Evolutionary conservation across 768 basidiomycete genomes (phyloP).

Genomic region (Rhizopogon roseolus): DNA sequence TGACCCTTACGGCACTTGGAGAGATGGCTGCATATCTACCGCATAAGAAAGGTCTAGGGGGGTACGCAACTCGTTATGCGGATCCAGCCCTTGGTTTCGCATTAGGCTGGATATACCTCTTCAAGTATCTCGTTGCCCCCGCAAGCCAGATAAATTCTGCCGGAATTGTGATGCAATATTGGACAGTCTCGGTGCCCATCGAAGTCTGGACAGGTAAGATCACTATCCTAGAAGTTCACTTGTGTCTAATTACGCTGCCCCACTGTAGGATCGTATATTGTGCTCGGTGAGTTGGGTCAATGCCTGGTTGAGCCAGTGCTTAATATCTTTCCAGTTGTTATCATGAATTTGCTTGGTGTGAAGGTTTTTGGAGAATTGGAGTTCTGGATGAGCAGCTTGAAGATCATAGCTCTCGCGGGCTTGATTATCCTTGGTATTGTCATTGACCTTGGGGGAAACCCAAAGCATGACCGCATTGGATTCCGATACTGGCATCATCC

Average conservation of each 20-base stretch:
- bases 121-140: constrained; percentile 62
- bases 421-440: constrained; percentile 30
- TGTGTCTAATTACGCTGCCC: neutral
- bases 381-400: constrained; percentile 70
- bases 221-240: neutral
- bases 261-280: constrained; percentile 52
- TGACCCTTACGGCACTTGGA: constrained; percentile 52
- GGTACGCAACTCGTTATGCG: constrained; percentile 63
- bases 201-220: constrained; percentile 58
- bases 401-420: constrained; percentile 39
- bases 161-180: constrained; percentile 49
- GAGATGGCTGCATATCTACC: constrained; percentile 40
- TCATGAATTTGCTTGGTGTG: constrained; percentile 57
- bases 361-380: constrained; percentile 70
- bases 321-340: neutral
- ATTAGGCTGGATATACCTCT: constrained; percentile 50
- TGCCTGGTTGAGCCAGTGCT: neutral
- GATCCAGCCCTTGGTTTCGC: constrained; percentile 70
- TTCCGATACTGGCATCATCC: constrained; percentile 44
- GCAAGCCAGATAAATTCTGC: constrained; percentile 66
- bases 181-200: constrained; percentile 38
- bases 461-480: constrained; percentile 27
- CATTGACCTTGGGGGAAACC: constrained; percentile 55
- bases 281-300: constrained; percentile 37
- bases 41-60: constrained; percentile 56